Conservation (phyloP, 805 yeast species). For the Yamadazyma paraphyllophila region DNA sequence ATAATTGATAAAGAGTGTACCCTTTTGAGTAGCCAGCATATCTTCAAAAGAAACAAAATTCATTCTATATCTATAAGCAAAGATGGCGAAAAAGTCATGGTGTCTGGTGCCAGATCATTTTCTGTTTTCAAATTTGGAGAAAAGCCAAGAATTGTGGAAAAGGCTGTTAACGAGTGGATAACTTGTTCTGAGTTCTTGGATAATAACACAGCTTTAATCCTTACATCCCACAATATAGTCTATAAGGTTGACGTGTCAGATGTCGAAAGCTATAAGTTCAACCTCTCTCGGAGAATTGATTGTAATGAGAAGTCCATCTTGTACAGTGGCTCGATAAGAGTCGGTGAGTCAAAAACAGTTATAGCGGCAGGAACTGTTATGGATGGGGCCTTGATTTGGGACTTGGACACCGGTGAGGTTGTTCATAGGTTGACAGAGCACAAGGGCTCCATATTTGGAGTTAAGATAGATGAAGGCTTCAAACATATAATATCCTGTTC, state of each 20-base stretch:
- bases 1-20: slow-evolving; percentile 30
- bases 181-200: slow-evolving; percentile 53
- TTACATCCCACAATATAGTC: slow-evolving; percentile 80
- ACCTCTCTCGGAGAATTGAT: slow-evolving; percentile 31
- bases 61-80: slow-evolving; percentile 61
- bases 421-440: slow-evolving; percentile 66
- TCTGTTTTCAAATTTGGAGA: slow-evolving; percentile 35
- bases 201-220: slow-evolving; percentile 40
- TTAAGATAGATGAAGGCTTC: slow-evolving; percentile 57
- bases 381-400: slow-evolving; percentile 85
- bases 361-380: slow-evolving; percentile 92
- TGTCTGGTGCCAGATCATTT: slow-evolving; percentile 74
- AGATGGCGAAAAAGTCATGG: slow-evolving; percentile 33
- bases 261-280: slow-evolving; percentile 17
- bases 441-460: slow-evolving; percentile 89
- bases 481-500: slow-evolving; percentile 74
- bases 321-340: slow-evolving; percentile 78
- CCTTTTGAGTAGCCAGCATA: slow-evolving; percentile 37
- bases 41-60: slow-evolving; percentile 73
- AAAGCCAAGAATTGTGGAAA: slow-evolving; percentile 31
- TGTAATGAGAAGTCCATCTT: slow-evolving; percentile 76
- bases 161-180: slow-evolving; percentile 77
- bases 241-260: slow-evolving; percentile 30
- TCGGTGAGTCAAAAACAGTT: slow-evolving; percentile 38
- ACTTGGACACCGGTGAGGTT: slow-evolving; percentile 40